A percentile compares a stretch with the other conserved stretches of the same genome.
phyloP scores from a whole-genome alignment of 495 filamentous ascomycete genomes.

The Podospora tetraspora region DNA sequence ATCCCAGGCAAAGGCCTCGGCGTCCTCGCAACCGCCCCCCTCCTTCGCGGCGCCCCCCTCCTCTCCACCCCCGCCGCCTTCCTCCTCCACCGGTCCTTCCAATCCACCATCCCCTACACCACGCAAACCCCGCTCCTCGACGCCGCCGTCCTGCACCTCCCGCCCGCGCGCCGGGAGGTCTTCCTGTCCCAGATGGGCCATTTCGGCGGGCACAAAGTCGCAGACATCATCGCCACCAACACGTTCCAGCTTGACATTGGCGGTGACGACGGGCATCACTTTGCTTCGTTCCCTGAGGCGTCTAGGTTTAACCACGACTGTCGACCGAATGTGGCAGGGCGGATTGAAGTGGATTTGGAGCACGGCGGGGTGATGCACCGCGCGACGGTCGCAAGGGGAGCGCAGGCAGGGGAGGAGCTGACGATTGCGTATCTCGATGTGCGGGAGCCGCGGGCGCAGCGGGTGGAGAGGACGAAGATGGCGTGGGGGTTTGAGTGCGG shows the following conservation, averaged over 20 bases:
- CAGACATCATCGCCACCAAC: constrained; percentile 28
- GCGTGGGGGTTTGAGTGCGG: constrained; percentile 20
- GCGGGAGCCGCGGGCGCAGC: constrained; percentile 9
- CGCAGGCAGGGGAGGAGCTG: constrained; percentile 25
- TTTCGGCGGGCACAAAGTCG: constrained; percentile 19
- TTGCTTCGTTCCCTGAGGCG: constrained; percentile 26
- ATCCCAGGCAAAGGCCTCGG: constrained; percentile 26
- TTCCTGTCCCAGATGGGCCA: constrained; percentile 20
- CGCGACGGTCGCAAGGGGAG: constrained; percentile 23
- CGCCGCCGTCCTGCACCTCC: constrained; percentile 19
- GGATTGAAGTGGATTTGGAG: constrained; percentile 17
- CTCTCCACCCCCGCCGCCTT: constrained; percentile 24
- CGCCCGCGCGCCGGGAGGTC: constrained; percentile 3
- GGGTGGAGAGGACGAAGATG: constrained; percentile 11
- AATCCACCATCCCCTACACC: constrained; percentile 11
- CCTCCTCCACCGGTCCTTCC: constrained; percentile 22
- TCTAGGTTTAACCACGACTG: constrained; percentile 30
- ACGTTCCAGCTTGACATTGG: constrained; percentile 27
- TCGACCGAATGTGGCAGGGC: constrained; percentile 23
- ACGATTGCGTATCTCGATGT: constrained; percentile 27
- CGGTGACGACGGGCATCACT: constrained; percentile 22
- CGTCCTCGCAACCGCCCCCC: constrained; percentile 18
- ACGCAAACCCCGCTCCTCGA: constrained; percentile 21
- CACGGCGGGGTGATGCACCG: constrained; percentile 14
- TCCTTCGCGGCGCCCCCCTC: constrained; percentile 20